Evolutionary conservation across 495 filamentous ascomycete genomes (phyloP).

Genomic region (Hyaloscypha bicolor): DNA sequence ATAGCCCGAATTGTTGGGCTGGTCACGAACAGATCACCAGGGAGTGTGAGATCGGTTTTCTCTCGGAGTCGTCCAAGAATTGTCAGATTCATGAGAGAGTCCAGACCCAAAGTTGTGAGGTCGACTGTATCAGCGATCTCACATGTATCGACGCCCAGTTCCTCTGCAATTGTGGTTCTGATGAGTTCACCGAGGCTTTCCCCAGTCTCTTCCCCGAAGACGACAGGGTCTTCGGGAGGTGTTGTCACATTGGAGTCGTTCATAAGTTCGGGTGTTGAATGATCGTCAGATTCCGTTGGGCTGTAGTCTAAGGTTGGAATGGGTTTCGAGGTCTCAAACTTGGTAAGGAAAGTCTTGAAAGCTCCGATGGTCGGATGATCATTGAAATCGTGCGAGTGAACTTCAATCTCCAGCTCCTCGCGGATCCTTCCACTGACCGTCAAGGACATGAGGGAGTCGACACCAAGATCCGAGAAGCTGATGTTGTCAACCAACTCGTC

Average conservation of each 20-base stretch:
- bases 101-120: slow-evolving; percentile 58
- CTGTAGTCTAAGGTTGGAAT: slow-evolving; percentile 41
- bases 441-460: slow-evolving; percentile 63
- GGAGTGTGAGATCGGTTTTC: slow-evolving; percentile 52
- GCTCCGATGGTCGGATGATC: slow-evolving; percentile 52
- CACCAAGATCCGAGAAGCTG: slow-evolving; percentile 56
- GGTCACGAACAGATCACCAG: slow-evolving; percentile 45
- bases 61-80: slow-evolving; percentile 61
- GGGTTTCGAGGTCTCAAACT: slow-evolving; percentile 41
- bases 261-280: background rate
- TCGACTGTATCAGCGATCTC: slow-evolving; percentile 58
- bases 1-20: slow-evolving; percentile 43
- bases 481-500: slow-evolving; percentile 60
- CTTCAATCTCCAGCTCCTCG: slow-evolving; percentile 59
- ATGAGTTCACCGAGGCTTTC: slow-evolving; percentile 32
- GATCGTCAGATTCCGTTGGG: slow-evolving; percentile 52
- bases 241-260: slow-evolving; percentile 27
- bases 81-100: slow-evolving; percentile 60
- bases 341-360: slow-evolving; percentile 42
- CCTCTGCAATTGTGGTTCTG: slow-evolving; percentile 53
- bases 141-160: slow-evolving; percentile 67
- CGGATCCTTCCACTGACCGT: slow-evolving; percentile 54
- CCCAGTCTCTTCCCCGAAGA: background rate
- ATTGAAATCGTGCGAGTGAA: slow-evolving; percentile 58
- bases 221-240: slow-evolving; percentile 22